Conservation (phyloP, 2,329 filamentous ascomycete genomes). For the Bipolaris sorokiniana region DNA sequence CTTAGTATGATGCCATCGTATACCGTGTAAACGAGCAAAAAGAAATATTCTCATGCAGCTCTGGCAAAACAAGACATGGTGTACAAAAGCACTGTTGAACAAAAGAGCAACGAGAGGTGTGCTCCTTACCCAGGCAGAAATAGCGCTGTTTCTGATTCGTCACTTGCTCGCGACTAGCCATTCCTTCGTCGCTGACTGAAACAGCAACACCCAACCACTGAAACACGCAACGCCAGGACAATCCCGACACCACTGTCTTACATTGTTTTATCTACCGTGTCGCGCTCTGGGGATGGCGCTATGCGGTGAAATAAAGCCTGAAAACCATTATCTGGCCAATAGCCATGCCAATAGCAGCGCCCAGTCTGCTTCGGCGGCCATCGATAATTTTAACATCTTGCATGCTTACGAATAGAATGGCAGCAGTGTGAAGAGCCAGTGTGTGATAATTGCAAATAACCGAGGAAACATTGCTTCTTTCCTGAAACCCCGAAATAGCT, state of each 20-base stretch:
- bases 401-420: constrained; percentile 10
- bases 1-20: neutral
- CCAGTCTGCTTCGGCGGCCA: constrained; percentile 7
- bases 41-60: neutral
- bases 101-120: neutral
- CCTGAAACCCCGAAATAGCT: constrained; percentile 10
- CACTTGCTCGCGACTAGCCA: neutral
- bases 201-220: constrained; percentile 22
- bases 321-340: constrained; percentile 8
- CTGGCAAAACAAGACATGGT: neutral
- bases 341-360: constrained; percentile 1
- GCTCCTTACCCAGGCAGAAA: neutral
- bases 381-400: constrained; percentile 7
- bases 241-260: constrained; percentile 35
- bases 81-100: neutral
- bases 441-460: constrained; percentile 10
- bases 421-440: constrained; percentile 24
- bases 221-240: constrained; percentile 32
- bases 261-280: constrained; percentile 16
- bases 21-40: neutral
- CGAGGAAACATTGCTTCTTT: constrained; percentile 16
- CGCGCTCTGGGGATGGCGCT: constrained; percentile 11
- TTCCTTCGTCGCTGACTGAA: constrained; percentile 20
- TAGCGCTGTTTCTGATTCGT: neutral
- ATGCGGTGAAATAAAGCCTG: constrained; percentile 1